A percentile compares a stretch with the other conserved stretches of the same genome.
Conservation (phyloP, 192 early-diverging fungal genomes). For the Podila verticillata region DNA sequence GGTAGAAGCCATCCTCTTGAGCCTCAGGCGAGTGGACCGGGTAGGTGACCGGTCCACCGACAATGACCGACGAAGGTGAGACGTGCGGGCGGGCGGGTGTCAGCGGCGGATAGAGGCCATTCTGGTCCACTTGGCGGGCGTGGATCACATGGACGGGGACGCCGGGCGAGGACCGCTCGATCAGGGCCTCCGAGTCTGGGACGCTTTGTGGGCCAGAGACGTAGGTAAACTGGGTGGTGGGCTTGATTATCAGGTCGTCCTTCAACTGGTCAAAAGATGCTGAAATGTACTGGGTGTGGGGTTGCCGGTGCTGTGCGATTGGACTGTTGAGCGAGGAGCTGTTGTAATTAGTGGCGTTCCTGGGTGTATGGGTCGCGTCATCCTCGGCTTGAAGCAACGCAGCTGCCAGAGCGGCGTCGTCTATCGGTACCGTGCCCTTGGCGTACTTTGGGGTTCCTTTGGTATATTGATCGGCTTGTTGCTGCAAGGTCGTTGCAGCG, state of each 20-base stretch:
- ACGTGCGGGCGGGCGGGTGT: slow-evolving; percentile 16
- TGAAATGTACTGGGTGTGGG: background rate
- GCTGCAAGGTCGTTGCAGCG: background rate
- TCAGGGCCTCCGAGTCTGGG: slow-evolving; percentile 33
- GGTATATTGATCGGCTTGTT: background rate
- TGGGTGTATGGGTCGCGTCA: background rate
- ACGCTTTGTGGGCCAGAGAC: slow-evolving; percentile 30
- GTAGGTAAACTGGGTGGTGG: background rate
- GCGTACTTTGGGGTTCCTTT: background rate
- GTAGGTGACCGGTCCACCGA: slow-evolving; percentile 15
- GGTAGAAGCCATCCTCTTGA: slow-evolving; percentile 1
- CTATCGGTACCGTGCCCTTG: background rate
- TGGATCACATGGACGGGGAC: slow-evolving; percentile 1
- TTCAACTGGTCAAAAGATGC: background rate
- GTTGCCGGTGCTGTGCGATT: background rate
- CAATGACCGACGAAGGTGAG: slow-evolving; percentile 10
- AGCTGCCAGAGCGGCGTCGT: slow-evolving; percentile 25
- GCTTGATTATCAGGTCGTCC: background rate
- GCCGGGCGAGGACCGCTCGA: slow-evolving; percentile 29
- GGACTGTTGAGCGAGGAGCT: too few species aligned
- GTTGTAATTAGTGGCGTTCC: too few species aligned
- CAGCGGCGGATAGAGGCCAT: slow-evolving; percentile 24
- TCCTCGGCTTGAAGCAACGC: slow-evolving; percentile 28
- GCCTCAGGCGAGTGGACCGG: background rate
- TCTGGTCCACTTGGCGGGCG: background rate